Evolutionary conservation across 2,329 filamentous ascomycete species (phyloP).

Genomic region (Arachnomyces sp.): DNA sequence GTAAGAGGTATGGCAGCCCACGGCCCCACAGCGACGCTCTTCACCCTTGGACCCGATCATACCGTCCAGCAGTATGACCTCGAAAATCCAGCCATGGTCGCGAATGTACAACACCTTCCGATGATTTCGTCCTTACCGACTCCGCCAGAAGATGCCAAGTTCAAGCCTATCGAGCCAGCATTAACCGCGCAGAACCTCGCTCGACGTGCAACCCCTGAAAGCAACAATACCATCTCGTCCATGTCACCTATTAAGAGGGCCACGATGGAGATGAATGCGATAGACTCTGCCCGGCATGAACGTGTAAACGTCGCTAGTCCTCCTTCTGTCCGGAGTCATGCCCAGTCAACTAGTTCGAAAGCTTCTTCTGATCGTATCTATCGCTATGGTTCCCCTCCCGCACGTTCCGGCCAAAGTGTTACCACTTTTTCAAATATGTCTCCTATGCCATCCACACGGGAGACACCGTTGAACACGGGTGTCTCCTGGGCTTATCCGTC

Average conservation of each 20-base stretch:
- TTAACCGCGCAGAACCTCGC: slow-evolving; percentile 8
- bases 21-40: slow-evolving; percentile 82
- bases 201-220: slow-evolving; percentile 25
- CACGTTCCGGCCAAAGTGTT: slow-evolving; percentile 33
- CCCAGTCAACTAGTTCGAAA: slow-evolving; percentile 53
- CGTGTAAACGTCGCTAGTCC: slow-evolving; percentile 62
- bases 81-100: slow-evolving; percentile 75
- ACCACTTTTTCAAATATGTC: slow-evolving; percentile 40
- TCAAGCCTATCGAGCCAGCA: slow-evolving; percentile 5
- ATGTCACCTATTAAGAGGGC: slow-evolving; percentile 69
- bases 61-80: slow-evolving; percentile 94
- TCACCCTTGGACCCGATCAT: slow-evolving; percentile 80
- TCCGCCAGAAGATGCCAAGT: slow-evolving; percentile 49
- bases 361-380: slow-evolving; percentile 43
- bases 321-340: slow-evolving; percentile 53
- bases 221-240: slow-evolving; percentile 49
- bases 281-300: slow-evolving; percentile 55
- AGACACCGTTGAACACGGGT: slow-evolving; percentile 29
- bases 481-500: slow-evolving; percentile 38
- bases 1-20: slow-evolving; percentile 79
- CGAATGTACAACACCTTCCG: slow-evolving; percentile 79
- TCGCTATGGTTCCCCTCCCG: slow-evolving; percentile 34
- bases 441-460: slow-evolving; percentile 18
- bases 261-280: slow-evolving; percentile 60
- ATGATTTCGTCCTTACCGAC: slow-evolving; percentile 72